phyloP scores from a whole-genome alignment of 2,329 filamentous ascomycete genomes.

The Diaporthe citrichinensis region DNA sequence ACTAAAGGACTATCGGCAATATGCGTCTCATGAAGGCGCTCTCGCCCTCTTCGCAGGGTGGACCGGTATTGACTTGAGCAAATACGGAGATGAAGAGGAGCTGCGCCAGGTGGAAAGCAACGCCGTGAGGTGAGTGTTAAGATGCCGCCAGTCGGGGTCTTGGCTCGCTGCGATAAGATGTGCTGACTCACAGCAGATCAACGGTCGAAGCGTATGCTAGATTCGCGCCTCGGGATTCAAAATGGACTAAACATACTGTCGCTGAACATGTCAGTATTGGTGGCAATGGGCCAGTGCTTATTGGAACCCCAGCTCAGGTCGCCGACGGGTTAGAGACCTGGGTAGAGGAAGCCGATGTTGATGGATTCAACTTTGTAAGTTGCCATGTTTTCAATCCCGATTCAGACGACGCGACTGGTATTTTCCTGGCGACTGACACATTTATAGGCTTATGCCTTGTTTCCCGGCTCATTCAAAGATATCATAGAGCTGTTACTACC shows the following conservation, averaged over 20 bases:
- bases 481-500: conserved; percentile 75
- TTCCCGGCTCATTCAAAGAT: conserved; percentile 76
- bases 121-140: conserved; percentile 53
- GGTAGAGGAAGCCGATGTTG: conserved; percentile 78
- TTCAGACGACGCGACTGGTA: too few species aligned
- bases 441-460: conserved; percentile 57
- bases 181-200: conserved; percentile 33
- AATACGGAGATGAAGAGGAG: conserved; percentile 57
- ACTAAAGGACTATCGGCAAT: conserved; percentile 71
- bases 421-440: conserved; percentile 17
- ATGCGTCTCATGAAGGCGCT: conserved; percentile 74
- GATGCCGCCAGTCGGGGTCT: neutral
- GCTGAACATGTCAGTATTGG: conserved; percentile 78
- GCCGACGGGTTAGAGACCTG: conserved; percentile 78
- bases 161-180: too few species aligned
- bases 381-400: neutral
- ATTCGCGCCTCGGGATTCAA: conserved; percentile 52
- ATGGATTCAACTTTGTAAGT: conserved; percentile 78
- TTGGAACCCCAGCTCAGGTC: conserved; percentile 75
- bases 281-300: conserved; percentile 74
- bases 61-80: conserved; percentile 70
- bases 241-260: conserved; percentile 81
- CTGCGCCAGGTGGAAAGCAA: conserved; percentile 57
- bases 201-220: conserved; percentile 43
- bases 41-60: conserved; percentile 81